Conservation (phyloP, 495 filamentous ascomycete species). For the Viridothelium virens region DNA sequence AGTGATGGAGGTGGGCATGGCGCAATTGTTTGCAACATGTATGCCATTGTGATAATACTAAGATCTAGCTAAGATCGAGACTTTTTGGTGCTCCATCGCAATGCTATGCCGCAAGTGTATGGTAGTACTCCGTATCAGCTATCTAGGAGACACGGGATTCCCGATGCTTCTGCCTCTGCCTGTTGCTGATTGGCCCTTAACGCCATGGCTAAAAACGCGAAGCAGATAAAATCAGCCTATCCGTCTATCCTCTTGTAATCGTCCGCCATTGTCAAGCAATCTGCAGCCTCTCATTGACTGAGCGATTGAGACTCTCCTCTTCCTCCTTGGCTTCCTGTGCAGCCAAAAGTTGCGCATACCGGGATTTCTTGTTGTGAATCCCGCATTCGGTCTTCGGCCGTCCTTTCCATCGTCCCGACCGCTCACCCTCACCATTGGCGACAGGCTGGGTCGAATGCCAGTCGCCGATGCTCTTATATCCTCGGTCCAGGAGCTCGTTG, state of each 20-base stretch:
- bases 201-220: neutral
- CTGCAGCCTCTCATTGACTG: slow-evolving; percentile 26
- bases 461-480: slow-evolving; percentile 96
- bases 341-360: slow-evolving; percentile 76
- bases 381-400: slow-evolving; percentile 92
- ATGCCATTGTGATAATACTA: no score
- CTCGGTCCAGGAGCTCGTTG: slow-evolving; percentile 79
- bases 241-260: neutral
- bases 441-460: slow-evolving; percentile 94
- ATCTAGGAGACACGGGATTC: no score
- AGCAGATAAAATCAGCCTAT: neutral
- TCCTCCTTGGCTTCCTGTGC: slow-evolving; percentile 66
- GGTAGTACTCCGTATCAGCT: no score
- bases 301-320: slow-evolving; percentile 47
- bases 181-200: neutral
- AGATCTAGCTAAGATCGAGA: neutral
- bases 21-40: no score
- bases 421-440: slow-evolving; percentile 84
- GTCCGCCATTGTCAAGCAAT: slow-evolving; percentile 17
- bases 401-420: slow-evolving; percentile 95
- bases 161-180: no score
- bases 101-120: no score
- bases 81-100: no score
- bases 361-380: slow-evolving; percentile 92
- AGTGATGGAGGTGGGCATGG: no score